phyloP scores from a whole-genome alignment of 2,329 filamentous ascomycete genomes.

The Aureobasidium zeae region DNA sequence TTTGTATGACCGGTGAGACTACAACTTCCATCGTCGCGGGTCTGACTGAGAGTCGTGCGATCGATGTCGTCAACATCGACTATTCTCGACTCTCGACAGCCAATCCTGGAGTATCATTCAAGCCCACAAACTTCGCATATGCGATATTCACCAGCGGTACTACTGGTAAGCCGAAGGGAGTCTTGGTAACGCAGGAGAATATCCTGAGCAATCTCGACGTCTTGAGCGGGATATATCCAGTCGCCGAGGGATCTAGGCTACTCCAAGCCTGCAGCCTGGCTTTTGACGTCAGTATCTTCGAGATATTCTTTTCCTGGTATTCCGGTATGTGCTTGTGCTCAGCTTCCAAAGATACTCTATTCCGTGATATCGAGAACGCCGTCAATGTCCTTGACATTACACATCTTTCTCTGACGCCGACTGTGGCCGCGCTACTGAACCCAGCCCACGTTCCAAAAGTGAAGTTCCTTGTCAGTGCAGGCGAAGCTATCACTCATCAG shows the following conservation, averaged over 20 bases:
- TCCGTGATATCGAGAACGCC: slow-evolving; percentile 59
- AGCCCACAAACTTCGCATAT: slow-evolving; percentile 55
- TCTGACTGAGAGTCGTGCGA: slow-evolving; percentile 10
- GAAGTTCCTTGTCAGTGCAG: slow-evolving; percentile 68
- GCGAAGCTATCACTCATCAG: slow-evolving; percentile 66
- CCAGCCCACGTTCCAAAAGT: slow-evolving; percentile 61
- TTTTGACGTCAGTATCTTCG: slow-evolving; percentile 82
- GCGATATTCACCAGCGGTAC: slow-evolving; percentile 78
- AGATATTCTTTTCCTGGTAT: slow-evolving; percentile 79
- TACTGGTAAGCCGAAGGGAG: slow-evolving; percentile 70
- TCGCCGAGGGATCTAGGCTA: slow-evolving; percentile 46
- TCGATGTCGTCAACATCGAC: slow-evolving; percentile 28
- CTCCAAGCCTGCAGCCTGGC: slow-evolving; percentile 76
- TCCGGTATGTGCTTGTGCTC: slow-evolving; percentile 71
- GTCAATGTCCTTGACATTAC: slow-evolving; percentile 59
- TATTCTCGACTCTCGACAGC: slow-evolving; percentile 26
- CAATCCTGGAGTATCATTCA: slow-evolving; percentile 33
- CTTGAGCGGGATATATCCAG: slow-evolving; percentile 58
- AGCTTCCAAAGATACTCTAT: slow-evolving; percentile 63
- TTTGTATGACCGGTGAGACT: slow-evolving; percentile 36
- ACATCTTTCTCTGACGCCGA: slow-evolving; percentile 78
- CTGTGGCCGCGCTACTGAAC: slow-evolving; percentile 66
- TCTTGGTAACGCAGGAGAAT: slow-evolving; percentile 67
- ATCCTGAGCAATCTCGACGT: slow-evolving; percentile 65
- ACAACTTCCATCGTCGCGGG: slow-evolving; percentile 17